Conservation (phyloP, 2,329 filamentous ascomycete genomes). For the Cercospora sesami region DNA sequence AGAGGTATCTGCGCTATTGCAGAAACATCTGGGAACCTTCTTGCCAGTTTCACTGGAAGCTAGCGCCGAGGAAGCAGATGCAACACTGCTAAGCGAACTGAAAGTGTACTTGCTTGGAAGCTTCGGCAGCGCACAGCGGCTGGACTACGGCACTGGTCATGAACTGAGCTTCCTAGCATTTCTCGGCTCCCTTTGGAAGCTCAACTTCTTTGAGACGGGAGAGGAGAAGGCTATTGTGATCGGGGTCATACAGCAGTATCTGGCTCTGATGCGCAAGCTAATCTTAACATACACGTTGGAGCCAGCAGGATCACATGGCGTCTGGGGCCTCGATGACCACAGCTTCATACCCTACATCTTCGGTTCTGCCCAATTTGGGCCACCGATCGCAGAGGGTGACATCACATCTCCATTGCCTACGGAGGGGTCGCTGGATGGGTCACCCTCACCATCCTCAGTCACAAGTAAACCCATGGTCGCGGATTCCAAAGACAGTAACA, state of each 20-base stretch:
- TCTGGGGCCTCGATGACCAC: constrained; percentile 98
- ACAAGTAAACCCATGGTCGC: constrained; percentile 45
- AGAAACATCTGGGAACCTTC: constrained; percentile 20
- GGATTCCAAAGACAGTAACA: constrained; percentile 47
- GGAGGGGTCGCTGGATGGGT: constrained; percentile 69
- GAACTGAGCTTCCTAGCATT: constrained; percentile 95
- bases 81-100: constrained; percentile 58
- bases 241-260: constrained; percentile 79
- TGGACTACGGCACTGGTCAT: constrained; percentile 96
- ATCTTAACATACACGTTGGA: constrained; percentile 92
- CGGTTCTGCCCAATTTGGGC: constrained; percentile 84
- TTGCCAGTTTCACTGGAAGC: constrained; percentile 41
- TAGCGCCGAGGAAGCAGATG: constrained; percentile 34
- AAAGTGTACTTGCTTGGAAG: constrained; percentile 76
- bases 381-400: constrained; percentile 65
- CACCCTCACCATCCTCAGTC: constrained; percentile 72
- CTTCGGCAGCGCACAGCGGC: constrained; percentile 82
- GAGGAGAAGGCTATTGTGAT: constrained; percentile 79
- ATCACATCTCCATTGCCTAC: constrained; percentile 58
- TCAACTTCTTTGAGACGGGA: constrained; percentile 71
- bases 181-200: constrained; percentile 84
- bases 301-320: constrained; percentile 91
- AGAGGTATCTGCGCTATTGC: constrained; percentile 54
- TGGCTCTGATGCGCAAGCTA: constrained; percentile 75
- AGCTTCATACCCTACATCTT: constrained; percentile 93